These are phyloP conservation scores for Plantago ovata DNA, from an alignment of 257 asterid species.

Conservation along the genomic window DNA sequence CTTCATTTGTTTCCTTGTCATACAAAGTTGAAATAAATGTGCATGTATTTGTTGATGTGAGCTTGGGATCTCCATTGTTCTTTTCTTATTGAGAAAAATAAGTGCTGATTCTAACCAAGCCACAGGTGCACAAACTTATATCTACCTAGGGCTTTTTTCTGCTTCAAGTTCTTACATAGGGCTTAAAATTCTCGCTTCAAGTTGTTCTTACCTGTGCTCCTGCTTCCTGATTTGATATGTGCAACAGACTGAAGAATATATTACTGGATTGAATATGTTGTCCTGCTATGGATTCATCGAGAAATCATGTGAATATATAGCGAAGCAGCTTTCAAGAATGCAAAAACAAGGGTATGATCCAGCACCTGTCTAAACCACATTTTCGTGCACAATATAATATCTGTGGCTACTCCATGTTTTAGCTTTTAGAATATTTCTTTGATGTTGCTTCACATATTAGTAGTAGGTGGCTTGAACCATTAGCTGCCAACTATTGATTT, in stretches of 20 bases:
- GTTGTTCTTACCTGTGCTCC: constrained; percentile 15
- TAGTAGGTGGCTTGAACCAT: not conserved
- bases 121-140: not conserved
- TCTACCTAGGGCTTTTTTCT: not conserved
- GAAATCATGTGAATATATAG: constrained; percentile 56
- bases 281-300: constrained; percentile 72
- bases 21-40: too few relatives aligned
- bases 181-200: constrained; percentile 17
- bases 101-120: not conserved
- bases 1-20: too few relatives aligned
- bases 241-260: constrained; percentile 84
- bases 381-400: not conserved
- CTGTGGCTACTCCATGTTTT: not conserved
- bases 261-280: constrained; percentile 70
- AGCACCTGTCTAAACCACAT: constrained; percentile 15
- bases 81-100: too few relatives aligned
- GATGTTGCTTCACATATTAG: constrained; percentile 1
- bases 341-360: constrained; percentile 76
- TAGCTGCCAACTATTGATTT: constrained; percentile 8
- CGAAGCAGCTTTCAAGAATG: constrained; percentile 71
- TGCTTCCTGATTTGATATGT: constrained; percentile 22
- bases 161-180: constrained; percentile 1
- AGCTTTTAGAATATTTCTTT: not conserved
- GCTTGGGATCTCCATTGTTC: too few relatives aligned
- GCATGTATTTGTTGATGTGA: too few relatives aligned